These are phyloP conservation scores for Grifola frondosa DNA, from an alignment of 1,284 basidiomycete genomes.

Conservation along the genomic window DNA sequence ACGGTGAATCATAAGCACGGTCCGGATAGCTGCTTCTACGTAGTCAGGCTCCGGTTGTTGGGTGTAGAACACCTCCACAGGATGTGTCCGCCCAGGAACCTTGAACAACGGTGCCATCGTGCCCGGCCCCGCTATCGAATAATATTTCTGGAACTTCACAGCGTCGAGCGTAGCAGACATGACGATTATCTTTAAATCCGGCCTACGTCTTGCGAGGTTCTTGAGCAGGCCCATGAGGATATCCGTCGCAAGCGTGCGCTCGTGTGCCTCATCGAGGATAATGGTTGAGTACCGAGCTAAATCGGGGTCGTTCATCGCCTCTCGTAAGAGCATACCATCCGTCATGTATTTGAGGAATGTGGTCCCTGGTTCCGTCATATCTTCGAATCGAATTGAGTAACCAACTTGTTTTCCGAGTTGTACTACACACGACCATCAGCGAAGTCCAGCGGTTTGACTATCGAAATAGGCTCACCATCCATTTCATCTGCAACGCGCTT, in stretches of 20 bases:
- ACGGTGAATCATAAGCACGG: constrained; percentile 96
- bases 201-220: constrained; percentile 73
- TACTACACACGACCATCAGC: constrained; percentile 46
- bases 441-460: neutral
- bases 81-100: constrained; percentile 95
- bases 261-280: constrained; percentile 98
- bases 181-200: constrained; percentile 95
- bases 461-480: constrained; percentile 68
- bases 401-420: constrained; percentile 93
- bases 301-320: constrained; percentile 95
- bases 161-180: constrained; percentile 99
- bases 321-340: constrained; percentile 95
- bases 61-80: constrained; percentile 95
- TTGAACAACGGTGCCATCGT: constrained; percentile 84
- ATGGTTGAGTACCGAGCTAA: constrained; percentile 93
- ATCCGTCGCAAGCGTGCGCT: constrained; percentile 96
- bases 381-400: constrained; percentile 98
- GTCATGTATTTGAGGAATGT: constrained; percentile 99
- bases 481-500: constrained; percentile 99
- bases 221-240: constrained; percentile 95
- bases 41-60: constrained; percentile 97
- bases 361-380: constrained; percentile 89
- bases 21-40: constrained; percentile 95
- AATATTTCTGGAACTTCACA: constrained; percentile 96
- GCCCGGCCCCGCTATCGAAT: constrained; percentile 56